Base-by-base conservation (phyloP, 768 basidiomycete species). In the Hysterangium stoloniferum region DNA sequence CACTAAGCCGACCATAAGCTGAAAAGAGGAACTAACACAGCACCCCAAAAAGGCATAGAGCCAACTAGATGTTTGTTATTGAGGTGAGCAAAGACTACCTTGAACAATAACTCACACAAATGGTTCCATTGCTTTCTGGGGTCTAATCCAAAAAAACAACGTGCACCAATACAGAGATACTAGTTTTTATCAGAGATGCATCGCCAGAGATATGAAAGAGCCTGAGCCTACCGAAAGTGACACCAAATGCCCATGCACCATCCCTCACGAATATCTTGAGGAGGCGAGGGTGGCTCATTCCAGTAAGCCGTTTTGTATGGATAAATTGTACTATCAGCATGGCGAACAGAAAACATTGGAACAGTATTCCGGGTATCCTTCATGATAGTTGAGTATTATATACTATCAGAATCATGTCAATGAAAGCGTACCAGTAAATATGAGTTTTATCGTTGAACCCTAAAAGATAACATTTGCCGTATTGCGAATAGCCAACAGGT, bases 241-340 rank as follows among this genome's bases (percentile, higher is more conserved):
- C 13, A 15, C 25, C 49, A 41, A 42, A 51, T 20, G 49, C 49
- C 49, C 49, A 51, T 19, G 41, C 29, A 28, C 49, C 49, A 51
- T 51, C 49, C 8, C 49, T 7, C 15, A 51, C 38, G 28, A 51
- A 51, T n/a, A 51, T 40, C 17, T 41, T 17, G n/a, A 51, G 27
- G 12, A 51, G 22, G 29, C 31, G 49, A 13, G 49, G 41, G 17
- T 11, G 40, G 19, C 33, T 19, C 5, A 42, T 51, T 11, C 32
- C 41, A 4, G 47, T 36, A 24, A 13, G n/a, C 7, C 19, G 19
- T 27, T 51, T 51, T 17, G 49, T 41, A 15, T 51, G 49, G 28
- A 51, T 4, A 22, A 51, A 41, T 35, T 28, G 40, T 15, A 37
- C 29, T 11, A 51, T 13, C 17, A 51, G 24, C 13, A 51, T 28